Percentiles rank a stretch among this genome's conserved stretches.
Evolutionary conservation across 805 yeast species (phyloP).

Genomic region (Dipodascus geniculatus): DNA sequence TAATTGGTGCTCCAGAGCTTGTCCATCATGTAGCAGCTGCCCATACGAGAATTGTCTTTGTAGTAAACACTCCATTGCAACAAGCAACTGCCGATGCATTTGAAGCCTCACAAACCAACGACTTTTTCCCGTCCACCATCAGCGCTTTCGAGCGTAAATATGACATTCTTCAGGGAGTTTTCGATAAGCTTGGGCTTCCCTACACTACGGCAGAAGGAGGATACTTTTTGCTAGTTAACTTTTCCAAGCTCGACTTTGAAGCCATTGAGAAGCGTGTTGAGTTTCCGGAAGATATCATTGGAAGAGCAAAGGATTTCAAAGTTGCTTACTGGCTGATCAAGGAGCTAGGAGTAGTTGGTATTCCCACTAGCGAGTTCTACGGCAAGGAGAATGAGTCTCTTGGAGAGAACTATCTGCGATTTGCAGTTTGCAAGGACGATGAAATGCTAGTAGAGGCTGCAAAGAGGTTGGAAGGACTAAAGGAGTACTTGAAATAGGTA

Average conservation of each 20-base stretch:
- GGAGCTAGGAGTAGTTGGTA: conserved; percentile 89
- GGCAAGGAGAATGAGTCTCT: conserved; percentile 56
- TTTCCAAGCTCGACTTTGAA: conserved; percentile 73
- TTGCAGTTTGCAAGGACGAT: conserved; percentile 95
- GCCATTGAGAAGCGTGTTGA: conserved; percentile 56
- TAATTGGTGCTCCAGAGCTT: conserved; percentile 76
- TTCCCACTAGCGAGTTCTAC: conserved; percentile 95
- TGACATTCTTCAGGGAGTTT: conserved; percentile 57
- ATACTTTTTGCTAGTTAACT: conserved; percentile 81
- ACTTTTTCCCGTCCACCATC: conserved; percentile 63
- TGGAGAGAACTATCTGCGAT: conserved; percentile 77
- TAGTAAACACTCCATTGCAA: conserved; percentile 85
- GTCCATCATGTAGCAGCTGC: conserved; percentile 77
- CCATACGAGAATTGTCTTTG: conserved; percentile 87
- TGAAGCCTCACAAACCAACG: conserved; percentile 42
- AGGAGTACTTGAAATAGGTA: conserved; percentile 39
- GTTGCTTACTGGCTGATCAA: conserved; percentile 87
- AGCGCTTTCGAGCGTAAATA: conserved; percentile 60
- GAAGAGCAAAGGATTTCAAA: conserved; percentile 77
- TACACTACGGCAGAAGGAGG: conserved; percentile 91
- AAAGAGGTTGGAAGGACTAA: conserved; percentile 49
- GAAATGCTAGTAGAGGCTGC: conserved; percentile 71
- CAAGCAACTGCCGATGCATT: conserved; percentile 82
- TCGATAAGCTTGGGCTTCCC: conserved; percentile 80
- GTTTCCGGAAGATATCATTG: conserved; percentile 57